Percentiles rank a stretch among this genome's conserved stretches.
Evolutionary conservation across 768 basidiomycete species (phyloP).

Genomic region (Termitomyces sp.): DNA sequence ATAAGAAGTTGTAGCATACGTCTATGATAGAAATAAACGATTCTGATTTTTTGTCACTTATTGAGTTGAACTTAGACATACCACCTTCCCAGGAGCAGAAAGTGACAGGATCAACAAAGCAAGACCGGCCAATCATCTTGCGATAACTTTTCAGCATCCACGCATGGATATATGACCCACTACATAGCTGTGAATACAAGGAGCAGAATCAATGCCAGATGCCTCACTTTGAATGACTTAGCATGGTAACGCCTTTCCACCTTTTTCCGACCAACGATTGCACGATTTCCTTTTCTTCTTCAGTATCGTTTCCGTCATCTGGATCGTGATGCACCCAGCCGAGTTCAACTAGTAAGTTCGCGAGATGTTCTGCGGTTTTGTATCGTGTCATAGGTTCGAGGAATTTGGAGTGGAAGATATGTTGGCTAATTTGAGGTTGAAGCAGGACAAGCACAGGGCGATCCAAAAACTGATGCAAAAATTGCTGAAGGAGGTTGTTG

Average conservation of each 20-base stretch:
- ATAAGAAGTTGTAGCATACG: slow-evolving; percentile 89
- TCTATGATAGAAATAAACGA: slow-evolving; percentile 34
- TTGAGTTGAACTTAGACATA: slow-evolving; percentile 26
- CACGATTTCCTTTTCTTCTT: slow-evolving; percentile 22
- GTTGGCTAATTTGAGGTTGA: slow-evolving; percentile 84
- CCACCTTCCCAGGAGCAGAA: slow-evolving; percentile 96
- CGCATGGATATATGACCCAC: slow-evolving; percentile 79
- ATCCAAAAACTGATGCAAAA: slow-evolving; percentile 52
- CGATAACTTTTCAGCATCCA: slow-evolving; percentile 86
- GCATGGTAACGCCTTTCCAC: slow-evolving; percentile 60
- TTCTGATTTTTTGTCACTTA: neutral
- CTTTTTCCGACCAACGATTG: slow-evolving; percentile 15
- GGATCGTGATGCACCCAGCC: slow-evolving; percentile 50
- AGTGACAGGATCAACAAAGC: slow-evolving; percentile 87
- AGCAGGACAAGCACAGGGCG: slow-evolving; percentile 72
- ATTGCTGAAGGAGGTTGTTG: slow-evolving; percentile 49
- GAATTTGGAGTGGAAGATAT: slow-evolving; percentile 73
- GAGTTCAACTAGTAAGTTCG: slow-evolving; percentile 50
- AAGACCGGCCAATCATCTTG: slow-evolving; percentile 64
- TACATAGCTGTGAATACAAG: slow-evolving; percentile 18
- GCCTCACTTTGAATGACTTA: slow-evolving; percentile 86
- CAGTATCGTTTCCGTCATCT: slow-evolving; percentile 17
- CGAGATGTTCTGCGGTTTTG: slow-evolving; percentile 54
- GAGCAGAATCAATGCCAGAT: neutral
- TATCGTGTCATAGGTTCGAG: slow-evolving; percentile 64